Percentiles rank a stretch among this genome's conserved stretches.
These are phyloP conservation scores for Nematocida ausubeli DNA, from an alignment of 371 early-diverging fungal species.

Conservation along the genomic window DNA sequence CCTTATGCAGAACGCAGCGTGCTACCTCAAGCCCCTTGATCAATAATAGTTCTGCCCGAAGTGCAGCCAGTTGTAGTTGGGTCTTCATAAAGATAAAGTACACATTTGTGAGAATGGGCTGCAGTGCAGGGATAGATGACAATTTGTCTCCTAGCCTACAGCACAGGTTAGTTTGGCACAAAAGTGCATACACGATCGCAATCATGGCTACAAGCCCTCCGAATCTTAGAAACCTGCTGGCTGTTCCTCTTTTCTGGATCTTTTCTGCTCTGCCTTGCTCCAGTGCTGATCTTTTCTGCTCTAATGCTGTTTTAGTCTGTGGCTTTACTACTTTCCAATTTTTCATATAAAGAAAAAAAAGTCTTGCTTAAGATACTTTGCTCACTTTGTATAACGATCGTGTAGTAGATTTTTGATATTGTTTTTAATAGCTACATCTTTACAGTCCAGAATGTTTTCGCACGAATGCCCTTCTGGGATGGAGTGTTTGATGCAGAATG, in stretches of 20 bases:
- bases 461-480: slow-evolving; percentile 57
- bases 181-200: not conserved
- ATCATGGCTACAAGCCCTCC: not conserved
- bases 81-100: slow-evolving; percentile 3
- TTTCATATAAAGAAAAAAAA: slow-evolving; percentile 53
- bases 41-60: not conserved
- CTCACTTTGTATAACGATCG: not conserved
- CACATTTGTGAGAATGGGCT: not conserved
- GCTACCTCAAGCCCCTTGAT: not conserved
- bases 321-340: slow-evolving; percentile 42
- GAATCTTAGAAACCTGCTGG: not conserved
- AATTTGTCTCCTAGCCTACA: not conserved
- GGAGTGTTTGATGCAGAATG: slow-evolving; percentile 54
- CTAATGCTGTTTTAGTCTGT: not conserved
- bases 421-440: slow-evolving; percentile 38
- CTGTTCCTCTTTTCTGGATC: not conserved
- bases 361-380: slow-evolving; percentile 10
- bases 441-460: slow-evolving; percentile 45
- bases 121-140: not conserved
- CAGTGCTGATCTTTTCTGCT: not conserved
- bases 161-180: no score
- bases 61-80: not conserved
- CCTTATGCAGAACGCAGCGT: not conserved
- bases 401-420: slow-evolving; percentile 46
- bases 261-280: not conserved